Conservation (phyloP, 345 rosid genomes). For the Arabis alpina region DNA sequence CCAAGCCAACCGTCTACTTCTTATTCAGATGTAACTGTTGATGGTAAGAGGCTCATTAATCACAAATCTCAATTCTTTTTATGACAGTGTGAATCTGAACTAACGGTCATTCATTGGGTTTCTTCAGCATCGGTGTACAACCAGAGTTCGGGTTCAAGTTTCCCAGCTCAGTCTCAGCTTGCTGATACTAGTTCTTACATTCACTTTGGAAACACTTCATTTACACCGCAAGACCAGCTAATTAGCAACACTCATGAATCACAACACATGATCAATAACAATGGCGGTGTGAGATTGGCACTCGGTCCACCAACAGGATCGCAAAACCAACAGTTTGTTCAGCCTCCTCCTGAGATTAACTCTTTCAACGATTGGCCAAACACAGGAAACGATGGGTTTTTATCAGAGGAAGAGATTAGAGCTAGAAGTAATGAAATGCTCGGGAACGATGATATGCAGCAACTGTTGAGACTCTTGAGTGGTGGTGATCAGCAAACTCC, state of each 20-base stretch:
- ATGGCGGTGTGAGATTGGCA: constrained; percentile 39
- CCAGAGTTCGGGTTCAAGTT: constrained; percentile 49
- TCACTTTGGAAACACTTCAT: constrained; percentile 54
- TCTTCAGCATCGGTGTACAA: constrained; percentile 56
- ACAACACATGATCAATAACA: constrained; percentile 34
- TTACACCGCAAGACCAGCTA: constrained; percentile 56
- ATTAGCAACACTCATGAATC: constrained; percentile 34
- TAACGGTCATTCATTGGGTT: constrained; percentile 11
- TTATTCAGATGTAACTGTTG: constrained; percentile 56
- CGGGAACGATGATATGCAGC: constrained; percentile 94
- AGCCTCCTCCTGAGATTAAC: constrained; percentile 47
- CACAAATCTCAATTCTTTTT: not conserved
- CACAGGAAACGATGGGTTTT: constrained; percentile 60
- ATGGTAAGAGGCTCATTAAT: constrained; percentile 51
- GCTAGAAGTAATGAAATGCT: constrained; percentile 84
- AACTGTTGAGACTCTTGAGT: constrained; percentile 68
- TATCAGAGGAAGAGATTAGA: constrained; percentile 87
- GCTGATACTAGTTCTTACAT: constrained; percentile 50
- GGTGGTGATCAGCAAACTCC: constrained; percentile 53
- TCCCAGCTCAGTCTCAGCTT: constrained; percentile 54
- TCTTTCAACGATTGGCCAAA: constrained; percentile 58
- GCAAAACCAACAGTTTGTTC: constrained; percentile 45
- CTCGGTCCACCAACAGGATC: constrained; percentile 50
- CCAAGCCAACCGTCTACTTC: constrained; percentile 59
- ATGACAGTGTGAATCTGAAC: not conserved